A percentile compares a stretch with the other conserved stretches of the same genome.
Conservation (phyloP, 768 basidiomycete genomes). For the Cystobasidium ongulense region DNA sequence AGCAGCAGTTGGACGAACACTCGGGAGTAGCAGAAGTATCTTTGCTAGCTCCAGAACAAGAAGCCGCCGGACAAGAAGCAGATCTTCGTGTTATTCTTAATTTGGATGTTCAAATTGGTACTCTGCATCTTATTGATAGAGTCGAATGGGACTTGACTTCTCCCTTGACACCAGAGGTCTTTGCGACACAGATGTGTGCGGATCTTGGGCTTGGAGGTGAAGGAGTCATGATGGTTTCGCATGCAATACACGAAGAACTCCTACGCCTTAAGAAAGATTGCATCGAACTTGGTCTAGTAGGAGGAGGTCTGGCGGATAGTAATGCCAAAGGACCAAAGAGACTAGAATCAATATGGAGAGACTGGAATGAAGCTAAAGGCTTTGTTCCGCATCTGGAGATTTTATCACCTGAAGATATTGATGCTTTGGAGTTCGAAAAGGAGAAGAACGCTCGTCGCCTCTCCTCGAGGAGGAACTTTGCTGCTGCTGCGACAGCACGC, state of each 20-base stretch:
- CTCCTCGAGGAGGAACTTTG: background rate
- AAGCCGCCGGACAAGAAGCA: slow-evolving; percentile 46
- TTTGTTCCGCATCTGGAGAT: slow-evolving; percentile 81
- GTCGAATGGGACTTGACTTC: slow-evolving; percentile 99
- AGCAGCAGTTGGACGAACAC: slow-evolving; percentile 82
- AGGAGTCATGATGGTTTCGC: slow-evolving; percentile 76
- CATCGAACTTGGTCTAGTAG: slow-evolving; percentile 84
- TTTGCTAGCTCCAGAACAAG: slow-evolving; percentile 44
- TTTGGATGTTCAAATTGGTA: slow-evolving; percentile 85
- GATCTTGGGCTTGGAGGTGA: slow-evolving; percentile 85
- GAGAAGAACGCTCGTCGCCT: slow-evolving; percentile 3
- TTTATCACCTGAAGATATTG: slow-evolving; percentile 80
- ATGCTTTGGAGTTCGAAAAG: slow-evolving; percentile 13
- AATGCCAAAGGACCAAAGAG: slow-evolving; percentile 64
- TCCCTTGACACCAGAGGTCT: slow-evolving; percentile 69
- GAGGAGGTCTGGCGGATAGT: slow-evolving; percentile 55
- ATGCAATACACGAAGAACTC: slow-evolving; percentile 90
- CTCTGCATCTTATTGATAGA: slow-evolving; percentile 81
- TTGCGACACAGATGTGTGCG: slow-evolving; percentile 65
- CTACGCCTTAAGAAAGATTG: slow-evolving; percentile 91
- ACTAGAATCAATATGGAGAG: slow-evolving; percentile 82
- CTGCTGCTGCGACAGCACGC: background rate
- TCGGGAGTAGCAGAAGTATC: slow-evolving; percentile 64
- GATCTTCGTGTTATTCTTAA: slow-evolving; percentile 49
- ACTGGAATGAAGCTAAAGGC: slow-evolving; percentile 86